Evolutionary conservation across 2,329 filamentous ascomycete species (phyloP).

Genomic region (Alternaria postmessia): DNA sequence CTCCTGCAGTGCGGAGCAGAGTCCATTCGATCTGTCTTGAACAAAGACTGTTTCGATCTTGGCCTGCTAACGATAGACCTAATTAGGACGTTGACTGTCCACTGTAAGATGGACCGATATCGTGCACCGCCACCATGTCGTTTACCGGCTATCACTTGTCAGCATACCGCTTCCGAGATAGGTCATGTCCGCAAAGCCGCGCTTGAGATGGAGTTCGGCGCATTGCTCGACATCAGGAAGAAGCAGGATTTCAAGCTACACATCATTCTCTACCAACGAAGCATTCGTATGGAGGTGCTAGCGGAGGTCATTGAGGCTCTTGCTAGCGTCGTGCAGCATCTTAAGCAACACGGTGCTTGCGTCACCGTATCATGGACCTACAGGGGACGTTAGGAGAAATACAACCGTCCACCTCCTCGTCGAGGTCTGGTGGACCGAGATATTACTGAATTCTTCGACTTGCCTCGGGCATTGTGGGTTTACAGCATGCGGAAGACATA

Average conservation of each 20-base stretch:
- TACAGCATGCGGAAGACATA: too few species aligned
- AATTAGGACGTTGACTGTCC: slow-evolving; percentile 7
- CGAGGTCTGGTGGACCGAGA: too few species aligned
- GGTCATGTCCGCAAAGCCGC: too few species aligned
- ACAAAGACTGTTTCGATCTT: slow-evolving; percentile 1
- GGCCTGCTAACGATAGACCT: not conserved
- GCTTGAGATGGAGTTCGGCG: too few species aligned
- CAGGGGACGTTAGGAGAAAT: not conserved
- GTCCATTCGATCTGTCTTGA: not conserved
- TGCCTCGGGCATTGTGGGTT: too few species aligned
- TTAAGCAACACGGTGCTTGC: not conserved
- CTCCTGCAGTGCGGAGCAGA: slow-evolving; percentile 4
- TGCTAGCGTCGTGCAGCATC: not conserved
- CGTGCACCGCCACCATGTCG: too few species aligned
- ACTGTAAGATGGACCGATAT: not conserved
- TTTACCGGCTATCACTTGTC: too few species aligned
- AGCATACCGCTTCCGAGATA: too few species aligned
- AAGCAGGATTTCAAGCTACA: slow-evolving; percentile 2
- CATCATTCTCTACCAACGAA: not conserved
- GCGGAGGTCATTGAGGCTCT: not conserved
- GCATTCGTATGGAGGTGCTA: not conserved
- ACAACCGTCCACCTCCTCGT: not conserved
- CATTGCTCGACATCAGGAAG: not conserved
- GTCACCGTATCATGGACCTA: slow-evolving; percentile 7
- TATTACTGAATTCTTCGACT: too few species aligned